These are phyloP conservation scores for Coprinellus aureogranulatus DNA, from an alignment of 768 basidiomycete genomes.

Conservation along the genomic window DNA sequence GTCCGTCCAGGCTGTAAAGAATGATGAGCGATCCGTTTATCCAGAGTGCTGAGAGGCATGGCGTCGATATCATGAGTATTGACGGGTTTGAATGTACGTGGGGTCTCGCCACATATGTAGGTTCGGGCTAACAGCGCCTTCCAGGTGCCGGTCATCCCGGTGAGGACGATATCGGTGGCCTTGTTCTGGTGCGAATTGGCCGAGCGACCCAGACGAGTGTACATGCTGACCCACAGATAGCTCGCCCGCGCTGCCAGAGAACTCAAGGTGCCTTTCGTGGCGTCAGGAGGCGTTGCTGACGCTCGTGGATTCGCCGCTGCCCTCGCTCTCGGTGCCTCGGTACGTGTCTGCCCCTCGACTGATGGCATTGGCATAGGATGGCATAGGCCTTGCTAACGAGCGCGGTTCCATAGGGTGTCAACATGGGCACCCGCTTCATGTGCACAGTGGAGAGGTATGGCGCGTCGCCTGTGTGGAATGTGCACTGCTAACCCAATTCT, in stretches of 20 bases:
- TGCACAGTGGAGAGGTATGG: slow-evolving; percentile 78
- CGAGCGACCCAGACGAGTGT: not conserved
- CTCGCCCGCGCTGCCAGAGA: slow-evolving; percentile 85
- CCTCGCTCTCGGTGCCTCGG: slow-evolving; percentile 75
- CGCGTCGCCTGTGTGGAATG: not conserved
- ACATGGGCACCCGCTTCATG: slow-evolving; percentile 91
- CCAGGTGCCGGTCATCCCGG: slow-evolving; percentile 91
- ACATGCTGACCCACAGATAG: slow-evolving; percentile 33
- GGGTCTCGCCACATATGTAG: not conserved
- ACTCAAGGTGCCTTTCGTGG: slow-evolving; percentile 80
- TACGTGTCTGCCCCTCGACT: slow-evolving; percentile 38
- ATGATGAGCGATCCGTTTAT: not conserved
- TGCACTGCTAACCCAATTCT: not conserved
- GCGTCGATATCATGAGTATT: slow-evolving; percentile 86
- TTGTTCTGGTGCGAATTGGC: slow-evolving; percentile 63
- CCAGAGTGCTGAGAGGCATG: slow-evolving; percentile 62
- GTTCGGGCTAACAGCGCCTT: slow-evolving; percentile 8
- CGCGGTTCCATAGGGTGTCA: slow-evolving; percentile 63
- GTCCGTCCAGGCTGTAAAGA: not conserved
- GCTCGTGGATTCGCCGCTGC: slow-evolving; percentile 80
- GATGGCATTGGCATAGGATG: too few species aligned
- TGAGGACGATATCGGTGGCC: slow-evolving; percentile 87
- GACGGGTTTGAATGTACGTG: slow-evolving; percentile 85
- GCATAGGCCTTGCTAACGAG: slow-evolving; percentile 4
- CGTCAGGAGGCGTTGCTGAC: slow-evolving; percentile 89